Conservation (phyloP, 805 yeast genomes). For the Ogataea ramenticola region DNA sequence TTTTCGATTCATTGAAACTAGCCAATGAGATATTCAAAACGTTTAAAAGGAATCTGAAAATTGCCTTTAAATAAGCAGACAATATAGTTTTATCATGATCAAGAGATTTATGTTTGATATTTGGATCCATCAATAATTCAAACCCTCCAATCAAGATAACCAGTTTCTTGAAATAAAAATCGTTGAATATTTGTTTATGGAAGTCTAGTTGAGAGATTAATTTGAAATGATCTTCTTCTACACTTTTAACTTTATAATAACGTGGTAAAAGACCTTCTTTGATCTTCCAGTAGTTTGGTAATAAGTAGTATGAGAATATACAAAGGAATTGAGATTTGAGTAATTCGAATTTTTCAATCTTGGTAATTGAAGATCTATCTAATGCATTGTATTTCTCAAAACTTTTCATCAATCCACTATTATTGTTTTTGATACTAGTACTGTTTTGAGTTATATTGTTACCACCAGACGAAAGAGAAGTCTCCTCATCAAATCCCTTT, state of each 20-base stretch:
- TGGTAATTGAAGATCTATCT: slow-evolving; percentile 22
- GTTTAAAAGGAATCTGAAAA: slow-evolving; percentile 32
- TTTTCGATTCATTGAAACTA: background rate
- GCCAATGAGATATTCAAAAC: slow-evolving; percentile 16
- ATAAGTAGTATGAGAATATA: slow-evolving; percentile 29
- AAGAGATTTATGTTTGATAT: slow-evolving; percentile 15
- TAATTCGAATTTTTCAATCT: slow-evolving; percentile 25
- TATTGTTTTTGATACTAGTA: too few species aligned
- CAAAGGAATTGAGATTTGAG: slow-evolving; percentile 25
- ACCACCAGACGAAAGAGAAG: slow-evolving; percentile 14
- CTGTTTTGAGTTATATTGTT: slow-evolving; percentile 6
- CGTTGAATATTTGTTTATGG: slow-evolving; percentile 26
- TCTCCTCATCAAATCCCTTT: slow-evolving; percentile 19
- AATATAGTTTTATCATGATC: slow-evolving; percentile 17
- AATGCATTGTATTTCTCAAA: slow-evolving; percentile 20
- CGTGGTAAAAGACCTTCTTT: slow-evolving; percentile 20
- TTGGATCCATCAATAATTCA: slow-evolving; percentile 22
- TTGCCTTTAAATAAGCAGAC: slow-evolving; percentile 30
- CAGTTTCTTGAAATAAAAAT: slow-evolving; percentile 29
- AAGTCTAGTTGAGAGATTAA: slow-evolving; percentile 19
- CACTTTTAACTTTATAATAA: slow-evolving; percentile 20
- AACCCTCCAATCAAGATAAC: slow-evolving; percentile 32
- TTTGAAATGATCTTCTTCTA: slow-evolving; percentile 28
- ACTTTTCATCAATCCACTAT: slow-evolving; percentile 6
- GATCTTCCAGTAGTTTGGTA: slow-evolving; percentile 33